These are phyloP conservation scores for Leucaena leucocephala DNA, from an alignment of 306 rosid genomes.

Conservation along the genomic window DNA sequence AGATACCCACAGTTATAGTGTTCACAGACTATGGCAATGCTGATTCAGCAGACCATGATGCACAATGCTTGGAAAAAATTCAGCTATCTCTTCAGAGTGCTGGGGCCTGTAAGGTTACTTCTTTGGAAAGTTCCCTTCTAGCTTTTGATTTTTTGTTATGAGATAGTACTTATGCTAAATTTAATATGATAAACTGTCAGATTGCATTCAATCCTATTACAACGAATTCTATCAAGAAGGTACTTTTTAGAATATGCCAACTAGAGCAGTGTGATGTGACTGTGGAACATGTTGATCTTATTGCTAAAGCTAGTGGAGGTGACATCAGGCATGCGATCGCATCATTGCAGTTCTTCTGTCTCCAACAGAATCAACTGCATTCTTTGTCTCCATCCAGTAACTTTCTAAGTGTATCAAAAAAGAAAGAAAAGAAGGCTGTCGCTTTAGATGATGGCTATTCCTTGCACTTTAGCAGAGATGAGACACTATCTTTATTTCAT, in stretches of 20 bases:
- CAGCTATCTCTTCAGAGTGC: slow-evolving; percentile 68
- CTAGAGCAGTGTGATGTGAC: slow-evolving; percentile 65
- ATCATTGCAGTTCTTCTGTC: slow-evolving; percentile 79
- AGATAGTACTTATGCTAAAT: slow-evolving; percentile 31
- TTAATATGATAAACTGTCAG: slow-evolving; percentile 55
- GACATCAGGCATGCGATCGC: slow-evolving; percentile 94
- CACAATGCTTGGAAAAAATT: slow-evolving; percentile 61
- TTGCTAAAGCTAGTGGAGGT: slow-evolving; percentile 94
- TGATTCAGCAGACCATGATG: slow-evolving; percentile 70
- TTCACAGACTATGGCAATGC: slow-evolving; percentile 65
- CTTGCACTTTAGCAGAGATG: slow-evolving; percentile 81
- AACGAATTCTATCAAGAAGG: slow-evolving; percentile 69
- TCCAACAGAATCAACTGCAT: slow-evolving; percentile 56
- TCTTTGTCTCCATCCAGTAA: slow-evolving; percentile 45
- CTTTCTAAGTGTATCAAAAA: slow-evolving; percentile 35
- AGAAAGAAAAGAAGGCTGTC: slow-evolving; percentile 38
- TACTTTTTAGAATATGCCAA: slow-evolving; percentile 68
- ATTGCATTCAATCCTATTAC: slow-evolving; percentile 90
- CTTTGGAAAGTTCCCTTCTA: slow-evolving; percentile 42
- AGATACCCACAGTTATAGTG: slow-evolving; percentile 82
- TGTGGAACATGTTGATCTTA: slow-evolving; percentile 69
- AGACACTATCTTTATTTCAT: slow-evolving; percentile 80
- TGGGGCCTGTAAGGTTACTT: slow-evolving; percentile 99
- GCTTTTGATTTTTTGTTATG: slow-evolving; percentile 21
- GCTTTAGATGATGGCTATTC: slow-evolving; percentile 48